Evolutionary conservation across 305 asterid genomes (phyloP).

Genomic region (Fraxinus albicans): DNA sequence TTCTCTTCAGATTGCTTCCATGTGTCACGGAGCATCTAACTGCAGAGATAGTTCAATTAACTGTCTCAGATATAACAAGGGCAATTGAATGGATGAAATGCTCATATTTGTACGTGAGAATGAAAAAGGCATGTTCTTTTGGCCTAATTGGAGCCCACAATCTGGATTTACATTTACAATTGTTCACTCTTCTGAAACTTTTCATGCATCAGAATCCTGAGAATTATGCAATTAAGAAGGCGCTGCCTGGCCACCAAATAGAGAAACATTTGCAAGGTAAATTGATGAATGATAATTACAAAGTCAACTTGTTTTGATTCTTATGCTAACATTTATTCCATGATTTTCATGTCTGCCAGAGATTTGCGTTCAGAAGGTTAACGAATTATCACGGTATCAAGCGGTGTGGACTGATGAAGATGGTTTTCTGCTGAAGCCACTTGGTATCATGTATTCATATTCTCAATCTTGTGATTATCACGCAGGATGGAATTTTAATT

Average conservation of each 20-base stretch:
- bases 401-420: constrained; percentile 97
- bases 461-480: constrained; percentile 18
- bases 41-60: constrained; percentile 95
- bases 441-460: constrained; percentile 49
- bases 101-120: constrained; percentile 90
- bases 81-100: constrained; percentile 97
- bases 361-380: constrained; percentile 83
- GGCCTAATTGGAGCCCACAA: constrained; percentile 19
- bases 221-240: constrained; percentile 63
- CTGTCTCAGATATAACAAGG: constrained; percentile 80
- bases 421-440: constrained; percentile 88
- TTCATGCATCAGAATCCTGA: constrained; percentile 73
- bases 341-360: constrained; percentile 44
- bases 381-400: constrained; percentile 74
- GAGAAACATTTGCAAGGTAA: constrained; percentile 92
- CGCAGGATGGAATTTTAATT: constrained; percentile 17
- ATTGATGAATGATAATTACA: constrained; percentile 20
- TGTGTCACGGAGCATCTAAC: constrained; percentile 91
- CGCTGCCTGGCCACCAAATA: constrained; percentile 46
- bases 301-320: constrained; percentile 1
- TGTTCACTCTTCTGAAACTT: constrained; percentile 35
- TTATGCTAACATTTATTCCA: constrained; percentile 21
- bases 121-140: constrained; percentile 73
- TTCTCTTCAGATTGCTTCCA: constrained; percentile 73
- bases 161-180: constrained; percentile 20